Percentiles rank a stretch among this genome's conserved stretches.
phyloP scores from a whole-genome alignment of 2,329 filamentous ascomycete species.

The Aspergillus aculeatinus region DNA sequence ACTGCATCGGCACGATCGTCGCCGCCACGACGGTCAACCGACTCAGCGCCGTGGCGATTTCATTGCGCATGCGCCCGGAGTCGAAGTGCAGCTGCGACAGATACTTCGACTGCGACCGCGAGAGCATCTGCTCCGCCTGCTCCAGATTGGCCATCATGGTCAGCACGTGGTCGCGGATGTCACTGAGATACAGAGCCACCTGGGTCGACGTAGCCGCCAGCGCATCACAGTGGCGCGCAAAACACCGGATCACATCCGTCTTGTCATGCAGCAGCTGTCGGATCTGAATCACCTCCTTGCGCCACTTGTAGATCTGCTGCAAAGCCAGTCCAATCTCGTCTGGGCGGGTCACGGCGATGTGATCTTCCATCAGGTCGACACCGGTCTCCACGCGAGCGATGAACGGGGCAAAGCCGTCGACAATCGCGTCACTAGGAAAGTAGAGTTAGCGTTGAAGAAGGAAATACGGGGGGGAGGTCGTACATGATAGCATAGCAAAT shows the following conservation, averaged over 20 bases:
- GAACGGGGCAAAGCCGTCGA: slow-evolving; percentile 85
- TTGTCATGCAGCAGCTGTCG: slow-evolving; percentile 90
- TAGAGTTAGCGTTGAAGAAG: not conserved
- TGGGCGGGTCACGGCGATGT: slow-evolving; percentile 81
- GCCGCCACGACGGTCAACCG: slow-evolving; percentile 90
- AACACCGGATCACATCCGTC: slow-evolving; percentile 89
- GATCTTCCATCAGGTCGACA: slow-evolving; percentile 86
- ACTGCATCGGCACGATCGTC: slow-evolving; percentile 85
- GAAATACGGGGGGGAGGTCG: slow-evolving; percentile 31
- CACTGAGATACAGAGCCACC: slow-evolving; percentile 87
- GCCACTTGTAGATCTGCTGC: slow-evolving; percentile 77
- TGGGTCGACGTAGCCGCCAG: slow-evolving; percentile 87
- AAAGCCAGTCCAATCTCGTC: slow-evolving; percentile 84
- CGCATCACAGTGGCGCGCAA: slow-evolving; percentile 95
- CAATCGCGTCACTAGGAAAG: slow-evolving; percentile 74
- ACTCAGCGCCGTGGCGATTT: slow-evolving; percentile 78
- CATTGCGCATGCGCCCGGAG: slow-evolving; percentile 79
- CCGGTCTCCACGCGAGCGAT: slow-evolving; percentile 80
- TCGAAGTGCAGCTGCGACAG: slow-evolving; percentile 87
- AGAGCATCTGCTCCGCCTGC: slow-evolving; percentile 94
- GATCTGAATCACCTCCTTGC: slow-evolving; percentile 87
- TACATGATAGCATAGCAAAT: slow-evolving; percentile 95
- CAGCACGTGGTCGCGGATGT: slow-evolving; percentile 96
- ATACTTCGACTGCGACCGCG: slow-evolving; percentile 87
- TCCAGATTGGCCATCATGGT: slow-evolving; percentile 94